Evolutionary conservation across 1,284 basidiomycete genomes (phyloP).

Genomic region (Pseudozyma pruni): DNA sequence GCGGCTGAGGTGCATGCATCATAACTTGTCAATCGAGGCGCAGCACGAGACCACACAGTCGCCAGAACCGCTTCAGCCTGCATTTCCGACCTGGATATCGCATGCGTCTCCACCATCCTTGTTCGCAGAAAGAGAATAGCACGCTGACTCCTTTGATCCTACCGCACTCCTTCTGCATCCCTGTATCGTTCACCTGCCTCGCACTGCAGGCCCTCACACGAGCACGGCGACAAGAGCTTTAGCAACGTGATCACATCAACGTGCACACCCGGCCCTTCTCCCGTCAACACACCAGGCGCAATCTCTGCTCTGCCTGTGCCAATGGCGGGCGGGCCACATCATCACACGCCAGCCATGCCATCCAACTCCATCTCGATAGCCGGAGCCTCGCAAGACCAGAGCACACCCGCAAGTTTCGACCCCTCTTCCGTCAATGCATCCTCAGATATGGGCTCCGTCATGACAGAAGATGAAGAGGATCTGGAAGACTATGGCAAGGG

Average conservation of each 20-base stretch:
- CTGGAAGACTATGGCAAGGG: slow-evolving; percentile 71
- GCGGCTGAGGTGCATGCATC: too few species aligned
- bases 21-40: too few species aligned
- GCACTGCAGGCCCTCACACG: slow-evolving; percentile 26
- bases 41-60: too few species aligned
- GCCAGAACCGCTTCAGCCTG: too few species aligned
- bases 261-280: slow-evolving; percentile 53
- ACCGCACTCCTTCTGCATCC: background rate
- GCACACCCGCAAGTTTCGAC: slow-evolving; percentile 35
- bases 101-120: too few species aligned
- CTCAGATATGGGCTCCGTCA: slow-evolving; percentile 58
- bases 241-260: slow-evolving; percentile 56
- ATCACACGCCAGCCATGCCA: slow-evolving; percentile 27
- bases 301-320: slow-evolving; percentile 40
- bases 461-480: slow-evolving; percentile 70
- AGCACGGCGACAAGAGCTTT: slow-evolving; percentile 35
- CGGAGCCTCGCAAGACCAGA: slow-evolving; percentile 41
- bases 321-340: slow-evolving; percentile 39
- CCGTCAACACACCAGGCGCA: slow-evolving; percentile 48
- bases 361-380: slow-evolving; percentile 47
- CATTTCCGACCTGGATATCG: too few species aligned
- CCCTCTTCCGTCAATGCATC: slow-evolving; percentile 48
- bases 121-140: too few species aligned
- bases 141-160: too few species aligned
- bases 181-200: background rate